A percentile compares a stretch with the other conserved stretches of the same genome.
phyloP scores from a whole-genome alignment of 2,329 filamentous ascomycete species.

The Hymenoscyphus fraxineus region DNA sequence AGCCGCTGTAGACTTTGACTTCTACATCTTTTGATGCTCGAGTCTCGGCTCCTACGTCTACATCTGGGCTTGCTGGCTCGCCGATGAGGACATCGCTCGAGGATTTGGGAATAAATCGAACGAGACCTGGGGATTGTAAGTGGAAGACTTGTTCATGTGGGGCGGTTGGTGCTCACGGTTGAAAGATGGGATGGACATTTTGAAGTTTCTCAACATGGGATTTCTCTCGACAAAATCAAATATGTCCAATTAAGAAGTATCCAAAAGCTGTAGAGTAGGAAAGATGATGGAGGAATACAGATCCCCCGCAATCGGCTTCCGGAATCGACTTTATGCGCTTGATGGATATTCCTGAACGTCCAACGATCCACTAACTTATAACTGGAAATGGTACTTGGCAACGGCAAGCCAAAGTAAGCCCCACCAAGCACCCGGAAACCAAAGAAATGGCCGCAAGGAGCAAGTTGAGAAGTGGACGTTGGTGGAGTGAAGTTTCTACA shows the following conservation, averaged over 20 bases:
- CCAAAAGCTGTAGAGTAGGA: not conserved
- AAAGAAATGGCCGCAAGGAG: conserved; percentile 7
- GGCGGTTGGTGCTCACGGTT: conserved; percentile 19
- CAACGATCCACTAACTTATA: not conserved
- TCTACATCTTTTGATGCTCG: conserved; percentile 53
- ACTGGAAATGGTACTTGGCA: conserved; percentile 7
- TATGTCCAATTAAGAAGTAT: too few species aligned
- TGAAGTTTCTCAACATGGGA: not conserved
- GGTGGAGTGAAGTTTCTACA: not conserved
- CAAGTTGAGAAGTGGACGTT: not conserved
- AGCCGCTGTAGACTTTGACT: conserved; percentile 54
- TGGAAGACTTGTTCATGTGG: not conserved
- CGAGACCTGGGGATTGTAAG: conserved; percentile 45
- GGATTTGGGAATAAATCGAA: conserved; percentile 54
- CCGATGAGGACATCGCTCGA: conserved; percentile 51
- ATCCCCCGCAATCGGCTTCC: not conserved
- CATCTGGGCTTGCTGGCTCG: conserved; percentile 47
- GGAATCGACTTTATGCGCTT: not conserved
- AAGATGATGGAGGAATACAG: not conserved
- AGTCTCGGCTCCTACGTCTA: conserved; percentile 56
- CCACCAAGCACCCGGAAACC: conserved; percentile 7
- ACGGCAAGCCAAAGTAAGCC: conserved; percentile 8
- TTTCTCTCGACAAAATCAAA: too few species aligned
- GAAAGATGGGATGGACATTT: conserved; percentile 24
- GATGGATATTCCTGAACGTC: not conserved